A percentile compares a stretch with the other conserved stretches of the same genome.
Evolutionary conservation across 257 asterid species (phyloP).

Genomic region (Solanum rostratum): DNA sequence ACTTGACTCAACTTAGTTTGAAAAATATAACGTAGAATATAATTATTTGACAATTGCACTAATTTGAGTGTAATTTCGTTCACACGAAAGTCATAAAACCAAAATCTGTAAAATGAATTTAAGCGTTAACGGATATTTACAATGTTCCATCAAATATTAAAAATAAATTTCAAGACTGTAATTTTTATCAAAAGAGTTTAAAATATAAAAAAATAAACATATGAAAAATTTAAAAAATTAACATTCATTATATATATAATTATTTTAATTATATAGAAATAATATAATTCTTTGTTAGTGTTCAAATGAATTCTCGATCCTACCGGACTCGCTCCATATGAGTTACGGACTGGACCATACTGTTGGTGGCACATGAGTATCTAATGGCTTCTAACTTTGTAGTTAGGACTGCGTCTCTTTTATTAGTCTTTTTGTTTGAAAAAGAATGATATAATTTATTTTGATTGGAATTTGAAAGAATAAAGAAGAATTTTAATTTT

Average conservation of each 20-base stretch:
- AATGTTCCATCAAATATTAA: background rate
- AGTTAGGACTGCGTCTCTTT: constrained; percentile 4
- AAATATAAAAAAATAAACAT: no score
- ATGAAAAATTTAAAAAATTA: no score
- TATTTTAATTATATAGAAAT: no score
- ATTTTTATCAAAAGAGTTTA: no score
- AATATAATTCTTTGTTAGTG: accelerated
- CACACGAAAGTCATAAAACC: background rate
- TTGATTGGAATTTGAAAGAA: no score
- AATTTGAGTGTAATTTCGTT: background rate
- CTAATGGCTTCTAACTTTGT: constrained; percentile 24
- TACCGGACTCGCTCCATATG: background rate
- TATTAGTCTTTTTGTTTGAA: background rate
- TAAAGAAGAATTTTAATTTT: no score
- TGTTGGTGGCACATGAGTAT: constrained; percentile 37
- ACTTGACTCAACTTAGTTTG: background rate
- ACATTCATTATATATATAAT: no score
- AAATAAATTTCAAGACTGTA: background rate
- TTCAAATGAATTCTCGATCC: no score
- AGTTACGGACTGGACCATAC: background rate
- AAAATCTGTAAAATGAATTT: background rate
- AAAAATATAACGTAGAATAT: background rate
- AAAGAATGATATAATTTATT: no score
- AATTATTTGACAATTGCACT: background rate
- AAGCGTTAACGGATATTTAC: background rate